Evolutionary conservation across 306 rosid species (phyloP), one percentile per base, ranked within the genome.

Genomic region (Luffa acutangula): DNA sequence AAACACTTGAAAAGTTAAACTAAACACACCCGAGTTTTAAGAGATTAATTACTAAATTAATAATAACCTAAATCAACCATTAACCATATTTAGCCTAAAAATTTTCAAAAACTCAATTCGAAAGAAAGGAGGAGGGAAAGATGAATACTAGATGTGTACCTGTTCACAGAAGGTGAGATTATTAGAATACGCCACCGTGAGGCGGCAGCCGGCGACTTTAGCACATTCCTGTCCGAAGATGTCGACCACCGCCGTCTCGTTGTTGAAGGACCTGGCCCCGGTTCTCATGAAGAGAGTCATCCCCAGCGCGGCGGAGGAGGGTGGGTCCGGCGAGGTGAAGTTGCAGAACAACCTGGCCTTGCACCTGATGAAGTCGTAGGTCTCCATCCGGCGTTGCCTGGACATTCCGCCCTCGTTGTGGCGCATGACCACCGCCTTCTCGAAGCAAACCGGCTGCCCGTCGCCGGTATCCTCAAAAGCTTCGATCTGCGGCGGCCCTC

Each of bases 401-500:
- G 84, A 87, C 90, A 91, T 91, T 71, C 91, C 94, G 20, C 94
- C 97, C 46, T 92, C 97, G 3, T 90, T 86, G 74, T 92, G 94
- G 80, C 94, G 86, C 91, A 84, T 88, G 51, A 92, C 92, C 81
- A 90, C 89, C 5, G 94, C 89, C 78, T 87, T 78, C 81, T 88
- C 90, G 58, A 90, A 90, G 53, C 92, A 88, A 43, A 90, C 86
- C n/a, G 94, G 85, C 54, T 71, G 58, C 39, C 71, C 78, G 2
- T 79, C 87, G 54, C 70, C 83, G 36, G 76, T 46, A 5, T 69
- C 86, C 1, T 80, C 81, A 39, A 92, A 86, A 36, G 73, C 62
- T 77, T 88, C 94, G 25, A 92, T 49, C 8, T 11, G 12, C 2
- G 66, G 89, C 0, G 85, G 81, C 69, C 76, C 78, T n/a, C 72